A percentile compares a stretch with the other conserved stretches of the same genome.
Conservation (phyloP, 2,329 filamentous ascomycete species). For the Fusarium napiforme region DNA sequence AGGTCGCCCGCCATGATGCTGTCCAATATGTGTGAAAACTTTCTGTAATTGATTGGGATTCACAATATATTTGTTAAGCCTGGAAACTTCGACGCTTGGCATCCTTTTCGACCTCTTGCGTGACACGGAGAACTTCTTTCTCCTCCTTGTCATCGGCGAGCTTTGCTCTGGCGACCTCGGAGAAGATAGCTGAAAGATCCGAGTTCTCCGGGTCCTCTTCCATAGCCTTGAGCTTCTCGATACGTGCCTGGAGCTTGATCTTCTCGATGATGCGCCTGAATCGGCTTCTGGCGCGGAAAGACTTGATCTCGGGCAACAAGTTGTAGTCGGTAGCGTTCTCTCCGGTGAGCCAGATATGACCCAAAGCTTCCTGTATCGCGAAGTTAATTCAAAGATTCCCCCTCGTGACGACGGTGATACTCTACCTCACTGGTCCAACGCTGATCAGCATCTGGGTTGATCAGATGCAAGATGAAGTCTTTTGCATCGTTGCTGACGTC, state of each 20-base stretch:
- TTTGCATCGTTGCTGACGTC: slow-evolving; percentile 96
- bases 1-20: neutral
- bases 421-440: slow-evolving; percentile 81
- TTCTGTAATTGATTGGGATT: neutral
- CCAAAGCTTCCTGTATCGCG: slow-evolving; percentile 72
- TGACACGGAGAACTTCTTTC: slow-evolving; percentile 77
- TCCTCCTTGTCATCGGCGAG: slow-evolving; percentile 82
- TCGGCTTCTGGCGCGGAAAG: slow-evolving; percentile 90
- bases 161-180: slow-evolving; percentile 93
- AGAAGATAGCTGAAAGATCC: slow-evolving; percentile 77
- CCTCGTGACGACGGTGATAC: neutral
- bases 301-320: slow-evolving; percentile 94
- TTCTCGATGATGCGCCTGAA: slow-evolving; percentile 94
- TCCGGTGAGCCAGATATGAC: slow-evolving; percentile 90
- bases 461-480: slow-evolving; percentile 85
- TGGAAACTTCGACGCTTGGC: slow-evolving; percentile 50
- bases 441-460: slow-evolving; percentile 81
- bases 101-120: slow-evolving; percentile 66
- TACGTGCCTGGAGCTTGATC: slow-evolving; percentile 94
- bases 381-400: slow-evolving; percentile 30
- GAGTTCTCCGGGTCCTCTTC: slow-evolving; percentile 81
- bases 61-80: slow-evolving; percentile 8
- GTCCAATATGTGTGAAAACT: neutral
- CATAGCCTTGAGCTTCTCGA: slow-evolving; percentile 92
- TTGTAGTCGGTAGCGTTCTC: slow-evolving; percentile 95